These are phyloP conservation scores for Talaromyces funiculosus DNA, from an alignment of 2,329 filamentous ascomycete genomes.

Conservation along the genomic window DNA sequence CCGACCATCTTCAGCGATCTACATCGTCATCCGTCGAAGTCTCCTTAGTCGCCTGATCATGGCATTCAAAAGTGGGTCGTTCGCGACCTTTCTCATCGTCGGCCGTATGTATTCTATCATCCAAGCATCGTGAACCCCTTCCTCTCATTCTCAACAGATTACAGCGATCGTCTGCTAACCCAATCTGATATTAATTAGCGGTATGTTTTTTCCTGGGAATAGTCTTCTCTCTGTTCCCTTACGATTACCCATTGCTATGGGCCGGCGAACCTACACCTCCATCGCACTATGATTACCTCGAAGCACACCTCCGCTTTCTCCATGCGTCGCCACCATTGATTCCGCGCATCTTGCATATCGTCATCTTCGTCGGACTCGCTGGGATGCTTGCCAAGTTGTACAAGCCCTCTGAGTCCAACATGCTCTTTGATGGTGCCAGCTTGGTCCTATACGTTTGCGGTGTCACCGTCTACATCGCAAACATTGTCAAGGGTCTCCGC, in stretches of 20 bases:
- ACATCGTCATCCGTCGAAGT: background rate
- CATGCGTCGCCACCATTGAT: slow-evolving; percentile 90
- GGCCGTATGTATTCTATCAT: slow-evolving; percentile 62
- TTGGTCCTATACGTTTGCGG: slow-evolving; percentile 75
- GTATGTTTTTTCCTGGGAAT: slow-evolving; percentile 98
- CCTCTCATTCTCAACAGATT: background rate
- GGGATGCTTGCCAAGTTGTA: slow-evolving; percentile 95
- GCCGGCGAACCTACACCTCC: slow-evolving; percentile 36
- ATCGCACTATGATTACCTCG: slow-evolving; percentile 77
- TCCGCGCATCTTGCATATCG: slow-evolving; percentile 87
- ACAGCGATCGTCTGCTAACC: background rate
- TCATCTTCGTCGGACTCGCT: slow-evolving; percentile 78
- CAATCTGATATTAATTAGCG: slow-evolving; percentile 44
- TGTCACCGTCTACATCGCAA: slow-evolving; percentile 87
- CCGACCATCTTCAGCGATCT: background rate
- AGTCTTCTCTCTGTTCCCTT: slow-evolving; percentile 92
- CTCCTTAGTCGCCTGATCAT: slow-evolving; percentile 20
- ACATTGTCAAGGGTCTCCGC: slow-evolving; percentile 90
- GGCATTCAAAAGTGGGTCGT: slow-evolving; percentile 53
- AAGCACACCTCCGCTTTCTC: slow-evolving; percentile 83
- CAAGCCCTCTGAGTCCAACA: slow-evolving; percentile 86
- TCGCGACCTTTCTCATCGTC: slow-evolving; percentile 95
- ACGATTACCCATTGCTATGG: slow-evolving; percentile 56
- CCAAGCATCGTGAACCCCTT: background rate
- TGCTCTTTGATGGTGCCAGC: slow-evolving; percentile 79